Base-by-base conservation (phyloP, 2,329 filamentous ascomycete species). In the Whalleya microplaca region DNA sequence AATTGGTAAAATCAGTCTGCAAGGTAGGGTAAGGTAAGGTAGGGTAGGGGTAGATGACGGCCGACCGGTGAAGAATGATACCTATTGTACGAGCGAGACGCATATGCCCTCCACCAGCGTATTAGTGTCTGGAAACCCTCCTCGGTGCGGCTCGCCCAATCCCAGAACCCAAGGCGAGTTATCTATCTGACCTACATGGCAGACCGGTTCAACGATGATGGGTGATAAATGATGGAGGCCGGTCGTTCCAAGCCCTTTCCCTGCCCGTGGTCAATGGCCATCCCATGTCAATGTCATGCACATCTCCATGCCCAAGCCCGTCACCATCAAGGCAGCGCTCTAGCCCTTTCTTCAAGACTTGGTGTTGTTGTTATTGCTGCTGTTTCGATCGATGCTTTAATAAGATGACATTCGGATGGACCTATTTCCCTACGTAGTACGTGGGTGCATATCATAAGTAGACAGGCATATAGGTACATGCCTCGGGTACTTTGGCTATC, bases 11-110 rank as follows among this genome's bases (percentile, higher is more conserved):
- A 58, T 48, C 52, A 51, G 46, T 37, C 32, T 37, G 32, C 14
- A 37, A 37, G 32, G 32, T 37, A 37, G 32, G 32, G 32, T 52
- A 53, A 43, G 45, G 45, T 60, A 45, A 57, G 29, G 56, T 55
- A 61, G 42, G 57, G 59, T 60, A 62, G 57, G 55, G 55, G 51
- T 60, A 54, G 45, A 46, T 51, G 59, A 56, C 56, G 59, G 57
- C 60, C 60, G 60, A 63, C 60, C 60, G 60, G 60, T 63, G 60
- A 61, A 55, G 60, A 27, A 27, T 27, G 57, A 63, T 61, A 58
- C n/a, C 58, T 53, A 58, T 58, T 50, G 55, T 60, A 56, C 55
- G 55, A 58, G 19, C 47, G 53, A 47, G 50, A 50, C 49, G 32
- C 51, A 58, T 46, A 56, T 63, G 60, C 60, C 57, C 50, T 63